These are phyloP conservation scores for Fusarium avenaceum DNA, from an alignment of 2,329 filamentous ascomycete species.

Conservation along the genomic window DNA sequence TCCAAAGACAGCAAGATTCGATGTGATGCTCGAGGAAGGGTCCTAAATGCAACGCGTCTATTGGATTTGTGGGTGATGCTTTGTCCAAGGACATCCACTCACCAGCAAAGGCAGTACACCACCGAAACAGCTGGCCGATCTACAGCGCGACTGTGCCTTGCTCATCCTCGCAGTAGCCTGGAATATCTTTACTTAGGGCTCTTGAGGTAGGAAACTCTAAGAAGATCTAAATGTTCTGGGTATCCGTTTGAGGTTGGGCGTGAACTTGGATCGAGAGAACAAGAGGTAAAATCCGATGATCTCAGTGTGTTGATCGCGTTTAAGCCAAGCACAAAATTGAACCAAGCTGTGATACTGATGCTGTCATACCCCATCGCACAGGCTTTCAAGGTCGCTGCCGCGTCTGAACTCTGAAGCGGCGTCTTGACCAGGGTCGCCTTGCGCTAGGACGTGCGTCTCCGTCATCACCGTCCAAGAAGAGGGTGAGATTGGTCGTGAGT, in stretches of 20 bases:
- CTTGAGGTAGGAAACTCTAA: constrained; percentile 17
- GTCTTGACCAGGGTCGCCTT: constrained; percentile 21
- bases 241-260: not conserved
- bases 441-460: constrained; percentile 24
- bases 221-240: constrained; percentile 6
- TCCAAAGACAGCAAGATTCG: constrained; percentile 24
- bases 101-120: constrained; percentile 36
- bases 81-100: constrained; percentile 24
- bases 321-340: not conserved
- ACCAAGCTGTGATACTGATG: constrained; percentile 13
- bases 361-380: constrained; percentile 27
- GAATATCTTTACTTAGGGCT: constrained; percentile 6
- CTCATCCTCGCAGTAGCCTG: constrained; percentile 1
- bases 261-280: not conserved
- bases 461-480: constrained; percentile 25
- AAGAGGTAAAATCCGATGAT: not conserved
- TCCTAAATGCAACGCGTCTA: constrained; percentile 11
- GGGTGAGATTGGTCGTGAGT: constrained; percentile 14
- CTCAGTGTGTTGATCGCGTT: constrained; percentile 1
- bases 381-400: constrained; percentile 17
- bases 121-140: constrained; percentile 28
- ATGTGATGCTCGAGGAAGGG: constrained; percentile 25
- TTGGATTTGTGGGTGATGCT: constrained; percentile 19
- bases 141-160: constrained; percentile 32
- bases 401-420: constrained; percentile 15